Base-by-base conservation (phyloP, 2,329 filamentous ascomycete species). In the Sclerotinia spermophila region DNA sequence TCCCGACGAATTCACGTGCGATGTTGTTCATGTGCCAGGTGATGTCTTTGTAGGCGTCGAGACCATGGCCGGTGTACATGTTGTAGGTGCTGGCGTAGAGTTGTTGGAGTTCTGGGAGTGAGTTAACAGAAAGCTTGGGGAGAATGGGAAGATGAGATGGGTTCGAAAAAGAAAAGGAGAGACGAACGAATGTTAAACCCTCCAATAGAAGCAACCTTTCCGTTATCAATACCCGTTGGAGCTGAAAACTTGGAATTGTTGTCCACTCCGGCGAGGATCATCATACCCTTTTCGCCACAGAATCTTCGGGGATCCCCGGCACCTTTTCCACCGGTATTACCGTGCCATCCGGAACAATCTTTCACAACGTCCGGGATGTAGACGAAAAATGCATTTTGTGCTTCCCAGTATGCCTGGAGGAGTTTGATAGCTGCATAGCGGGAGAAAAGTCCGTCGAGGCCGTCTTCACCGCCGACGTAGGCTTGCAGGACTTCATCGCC, bases 381-480 rank as follows among this genome's bases (percentile, higher is more conserved):
- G 60, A 48, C n/a, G 42, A 62, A 62, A 10, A 62, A 62, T 5
- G 42, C 60, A 45, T 62, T 62, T 62, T 62, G 42, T 1, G 60
- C 60, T 62, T 62, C 27, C 30, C 27, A 62, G 4, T 62, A 62
- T 24, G 60, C 60, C n/a, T 62, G 60, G 0, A 62, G 42, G 2
- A 62, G 60, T 11, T 62, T 45, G 30, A 62, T 35, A 8, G 42
- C 42, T 35, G 60, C 60, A 7, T 62, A 45, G 19, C 42, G 40
- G 10, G 60, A 45, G 21, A 62, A 62, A 24, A 62, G 27, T 48
- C 42, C 30, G 5, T 62, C 42, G 11, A 45, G 30, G 0, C 60
- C 27, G 2, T 48, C 15, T n/a, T 48, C 30, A 2, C 60, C 60
- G 1, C 60, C 60, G 5, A 62, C 42, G 15, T 62, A 62, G 1